Base-by-base conservation (phyloP, 2,329 filamentous ascomycete species). In the Fusarium sororula region DNA sequence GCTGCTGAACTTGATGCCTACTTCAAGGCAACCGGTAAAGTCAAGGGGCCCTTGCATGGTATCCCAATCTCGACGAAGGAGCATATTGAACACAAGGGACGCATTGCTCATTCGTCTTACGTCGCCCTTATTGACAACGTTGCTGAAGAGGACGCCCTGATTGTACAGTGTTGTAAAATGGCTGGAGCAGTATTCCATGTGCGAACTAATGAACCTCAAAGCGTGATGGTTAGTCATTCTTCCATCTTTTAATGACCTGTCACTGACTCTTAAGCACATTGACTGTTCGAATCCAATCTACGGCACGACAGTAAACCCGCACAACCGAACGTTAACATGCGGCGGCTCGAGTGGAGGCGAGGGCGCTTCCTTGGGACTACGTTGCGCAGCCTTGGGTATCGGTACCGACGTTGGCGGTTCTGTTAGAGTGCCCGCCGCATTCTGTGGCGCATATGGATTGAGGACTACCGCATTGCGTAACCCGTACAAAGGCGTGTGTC, bases 191-290 rank as follows among this genome's bases (percentile, higher is more conserved):
- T 45, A 26, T 45, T 45, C 5, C 42, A 26, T 13, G 42, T 45
- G 5, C 42, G 42, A 26, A 45, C 42, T 0, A 45, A 45, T 20
- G 42, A 45, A 3, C 42, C 42, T 20, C 42, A 45, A 4, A 45
- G 42, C 24, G 17, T 45, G 26, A 45, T 45, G 42, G 42, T 45
- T 26, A 26, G 42, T 26, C 24, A 26, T 11, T 13, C 24, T 26
- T 26, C 11, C 7, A 6, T 12, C 12, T 6, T 45, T 32, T 14
- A 0, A 0, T 26, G 24, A 18, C 0, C 17, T 26, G 11, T 20
- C 17, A 6, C 42, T 26, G 42, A 26, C 1, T 1, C 6, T 18
- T 26, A 20, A 45, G 42, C 42, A 45, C 42, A 45, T 45, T 14
- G 42, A 45, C 24, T 45, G 42, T 13, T 45, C 42, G 5, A 45